phyloP scores from a whole-genome alignment of 176 grass and related monocot species.

The Hsuehochloa calcarea region DNA sequence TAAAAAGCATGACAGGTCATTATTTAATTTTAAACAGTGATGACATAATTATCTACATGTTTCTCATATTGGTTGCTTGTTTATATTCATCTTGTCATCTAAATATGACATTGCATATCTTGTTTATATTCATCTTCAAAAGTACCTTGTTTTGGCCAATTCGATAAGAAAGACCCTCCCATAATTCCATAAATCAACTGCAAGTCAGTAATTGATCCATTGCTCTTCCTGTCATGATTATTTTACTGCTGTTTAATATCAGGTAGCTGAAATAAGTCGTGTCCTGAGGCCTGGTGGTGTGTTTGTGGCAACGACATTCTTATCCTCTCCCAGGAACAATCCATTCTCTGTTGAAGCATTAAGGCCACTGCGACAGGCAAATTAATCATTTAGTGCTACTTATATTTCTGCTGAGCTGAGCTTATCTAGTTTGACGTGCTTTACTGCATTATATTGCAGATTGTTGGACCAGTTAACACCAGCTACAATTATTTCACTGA shows the following conservation, averaged over 20 bases:
- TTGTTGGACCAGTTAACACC: slow-evolving; percentile 62
- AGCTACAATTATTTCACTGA: slow-evolving; percentile 91
- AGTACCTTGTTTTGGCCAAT: not conserved
- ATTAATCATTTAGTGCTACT: not conserved
- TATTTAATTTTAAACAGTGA: not conserved
- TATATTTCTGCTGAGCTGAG: not conserved
- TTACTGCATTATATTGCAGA: slow-evolving; percentile 43
- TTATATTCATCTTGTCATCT: not conserved
- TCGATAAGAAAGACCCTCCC: not conserved
- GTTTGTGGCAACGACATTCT: slow-evolving; percentile 86
- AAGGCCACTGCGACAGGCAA: slow-evolving; percentile 73
- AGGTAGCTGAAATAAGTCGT: slow-evolving; percentile 97
- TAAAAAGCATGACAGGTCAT: no score
- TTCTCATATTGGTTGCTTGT: not conserved
- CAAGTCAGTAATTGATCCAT: not conserved
- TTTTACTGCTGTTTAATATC: slow-evolving; percentile 31
- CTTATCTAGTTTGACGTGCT: slow-evolving; percentile 3
- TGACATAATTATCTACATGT: not conserved
- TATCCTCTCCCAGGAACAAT: slow-evolving; percentile 63
- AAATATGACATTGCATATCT: not conserved
- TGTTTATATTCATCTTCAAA: not conserved
- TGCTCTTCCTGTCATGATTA: not conserved
- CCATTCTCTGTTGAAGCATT: slow-evolving; percentile 57
- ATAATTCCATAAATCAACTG: not conserved
- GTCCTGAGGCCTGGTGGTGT: slow-evolving; percentile 80